Evolutionary conservation across 2,329 filamentous ascomycete genomes (phyloP), one percentile per base, ranked within the genome.

Genomic region (Sclerotinia spermophila): DNA sequence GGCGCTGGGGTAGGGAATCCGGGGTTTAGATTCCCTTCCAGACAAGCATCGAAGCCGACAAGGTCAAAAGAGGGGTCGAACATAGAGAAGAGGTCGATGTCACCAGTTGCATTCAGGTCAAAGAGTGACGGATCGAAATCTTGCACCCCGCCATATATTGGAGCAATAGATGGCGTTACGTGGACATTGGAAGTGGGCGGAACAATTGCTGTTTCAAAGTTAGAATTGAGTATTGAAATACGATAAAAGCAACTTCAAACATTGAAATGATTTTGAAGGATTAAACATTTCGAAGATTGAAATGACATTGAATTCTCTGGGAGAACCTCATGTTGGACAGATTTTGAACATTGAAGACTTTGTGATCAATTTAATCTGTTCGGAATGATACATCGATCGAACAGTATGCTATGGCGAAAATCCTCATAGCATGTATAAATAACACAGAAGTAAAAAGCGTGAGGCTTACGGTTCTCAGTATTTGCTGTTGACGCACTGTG

Each of bases 51-150:
- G 33, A 77, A 73, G 13, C 72, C 68, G 40, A 76, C 73, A 10
- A 76, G 72, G 61, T 76, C 73, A 30, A 77, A 76, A 2, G 70
- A 68, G 21, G 75, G 75, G 67, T 77, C 75, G 60, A 77, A 76
- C 70, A 75, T 73, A 42, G 70, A 74, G 67, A 77, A 77, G 2
- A 75, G 48, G 51, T 77, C 75, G 15, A 75, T 68, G 51, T 75
- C 71, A 24, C 62, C 62, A 1, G 62, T 66, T 13, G 73, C 33
- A 17, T 73, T 62, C 0, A 73, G 71, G 55, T 73, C 71, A 27
- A 76, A 73, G 10, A 72, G 60, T 11, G 74, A 72, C 10, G 72
- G 70, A 35, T 75, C 73, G 35, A 74, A 71, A 27, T 74, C 72
- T 55, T 69, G 71, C 15, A 72, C 72, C 21, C 68, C 51, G 13